These are phyloP conservation scores for Pestalotiopsis sp. DNA, from an alignment of 2,329 filamentous ascomycete species.

Conservation along the genomic window DNA sequence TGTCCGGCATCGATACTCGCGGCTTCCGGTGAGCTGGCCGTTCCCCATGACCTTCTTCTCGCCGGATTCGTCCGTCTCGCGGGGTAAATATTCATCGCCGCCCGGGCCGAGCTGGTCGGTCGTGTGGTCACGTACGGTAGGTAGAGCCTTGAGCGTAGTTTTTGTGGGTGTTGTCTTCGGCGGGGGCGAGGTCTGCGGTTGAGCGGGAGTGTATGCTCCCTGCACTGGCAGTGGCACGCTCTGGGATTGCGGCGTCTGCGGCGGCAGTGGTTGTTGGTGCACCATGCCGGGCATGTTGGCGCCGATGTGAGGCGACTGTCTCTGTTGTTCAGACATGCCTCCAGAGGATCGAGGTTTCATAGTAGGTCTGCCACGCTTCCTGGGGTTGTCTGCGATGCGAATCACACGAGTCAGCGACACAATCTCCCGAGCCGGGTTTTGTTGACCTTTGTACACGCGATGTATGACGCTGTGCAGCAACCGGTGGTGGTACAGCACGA, in stretches of 20 bases:
- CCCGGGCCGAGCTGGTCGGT: slow-evolving; percentile 90
- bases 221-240: slow-evolving; percentile 48
- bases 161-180: slow-evolving; percentile 82
- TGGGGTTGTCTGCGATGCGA: slow-evolving; percentile 46
- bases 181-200: slow-evolving; percentile 61
- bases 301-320: slow-evolving; percentile 46
- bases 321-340: slow-evolving; percentile 59
- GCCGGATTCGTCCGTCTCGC: slow-evolving; percentile 89
- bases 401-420: slow-evolving; percentile 28
- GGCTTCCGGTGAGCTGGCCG: slow-evolving; percentile 78
- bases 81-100: slow-evolving; percentile 91
- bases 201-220: slow-evolving; percentile 40
- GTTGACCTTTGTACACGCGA: slow-evolving; percentile 32
- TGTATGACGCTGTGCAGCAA: slow-evolving; percentile 7
- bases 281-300: slow-evolving; percentile 35
- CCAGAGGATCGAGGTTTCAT: slow-evolving; percentile 61
- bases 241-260: slow-evolving; percentile 58
- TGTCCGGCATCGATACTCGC: slow-evolving; percentile 90
- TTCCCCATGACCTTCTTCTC: slow-evolving; percentile 90
- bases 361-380: slow-evolving; percentile 60
- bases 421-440: slow-evolving; percentile 21
- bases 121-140: slow-evolving; percentile 94
- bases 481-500: slow-evolving; percentile 11
- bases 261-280: slow-evolving; percentile 37
- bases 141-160: slow-evolving; percentile 86